These are phyloP conservation scores for Citrus glauca DNA, from an alignment of 345 rosid genomes.

Conservation along the genomic window DNA sequence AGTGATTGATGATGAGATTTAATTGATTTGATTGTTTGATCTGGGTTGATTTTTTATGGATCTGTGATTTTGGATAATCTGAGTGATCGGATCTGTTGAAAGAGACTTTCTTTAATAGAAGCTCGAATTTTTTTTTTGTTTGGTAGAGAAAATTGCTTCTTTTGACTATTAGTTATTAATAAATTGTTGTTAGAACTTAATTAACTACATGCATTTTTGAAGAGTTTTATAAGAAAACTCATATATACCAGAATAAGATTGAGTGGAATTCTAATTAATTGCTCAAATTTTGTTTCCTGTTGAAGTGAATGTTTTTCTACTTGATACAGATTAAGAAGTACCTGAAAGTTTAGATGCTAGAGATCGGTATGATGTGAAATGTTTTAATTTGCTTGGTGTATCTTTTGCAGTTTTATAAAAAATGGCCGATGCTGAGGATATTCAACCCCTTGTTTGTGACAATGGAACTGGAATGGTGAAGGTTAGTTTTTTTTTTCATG, in stretches of 20 bases:
- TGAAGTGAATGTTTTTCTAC: not conserved
- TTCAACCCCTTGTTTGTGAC: constrained; percentile 77
- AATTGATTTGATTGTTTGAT: constrained; percentile 16
- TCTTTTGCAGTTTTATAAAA: constrained; percentile 25
- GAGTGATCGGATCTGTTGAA: not conserved
- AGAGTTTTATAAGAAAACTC: too few species aligned
- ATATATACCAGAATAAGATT: not conserved
- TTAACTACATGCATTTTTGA: not conserved
- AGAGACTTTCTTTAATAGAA: not conserved
- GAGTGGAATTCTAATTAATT: not conserved
- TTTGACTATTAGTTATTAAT: not conserved
- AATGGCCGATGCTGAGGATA: constrained; percentile 95
- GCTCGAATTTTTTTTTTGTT: not conserved
- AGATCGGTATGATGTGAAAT: not conserved
- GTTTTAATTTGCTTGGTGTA: not conserved
- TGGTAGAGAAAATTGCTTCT: not conserved
- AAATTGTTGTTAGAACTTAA: too few species aligned
- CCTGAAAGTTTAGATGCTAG: not conserved
- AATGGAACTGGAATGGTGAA: constrained; percentile 81
- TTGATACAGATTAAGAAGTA: not conserved
- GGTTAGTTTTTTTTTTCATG: constrained; percentile 28
- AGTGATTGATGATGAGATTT: not conserved
- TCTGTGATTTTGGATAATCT: constrained; percentile 7
- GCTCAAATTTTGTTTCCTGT: not conserved
- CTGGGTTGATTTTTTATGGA: constrained; percentile 9